A percentile compares a stretch with the other conserved stretches of the same genome.
Evolutionary conservation across 768 basidiomycete species (phyloP).

Genomic region (Butyriboletus loyo): DNA sequence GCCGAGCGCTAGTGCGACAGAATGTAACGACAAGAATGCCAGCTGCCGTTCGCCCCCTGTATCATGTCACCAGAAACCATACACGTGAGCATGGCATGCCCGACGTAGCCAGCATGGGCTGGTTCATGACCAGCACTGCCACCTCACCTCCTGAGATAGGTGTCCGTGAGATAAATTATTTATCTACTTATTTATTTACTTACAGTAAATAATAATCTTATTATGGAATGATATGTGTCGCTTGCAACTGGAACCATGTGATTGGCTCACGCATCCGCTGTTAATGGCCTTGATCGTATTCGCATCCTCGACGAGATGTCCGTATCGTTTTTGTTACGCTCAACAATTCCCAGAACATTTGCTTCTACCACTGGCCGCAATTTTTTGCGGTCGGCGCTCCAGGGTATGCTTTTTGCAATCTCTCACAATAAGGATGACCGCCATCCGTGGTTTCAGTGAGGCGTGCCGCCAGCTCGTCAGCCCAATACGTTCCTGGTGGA

Average conservation of each 20-base stretch:
- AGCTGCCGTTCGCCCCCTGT: too few relatives aligned
- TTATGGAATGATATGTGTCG: too few relatives aligned
- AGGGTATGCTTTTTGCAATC: constrained; percentile 32
- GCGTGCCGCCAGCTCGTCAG: constrained; percentile 35
- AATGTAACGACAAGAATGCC: too few relatives aligned
- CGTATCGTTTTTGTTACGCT: constrained; percentile 46
- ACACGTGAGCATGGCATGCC: constrained; percentile 52
- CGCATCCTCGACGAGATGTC: too few relatives aligned
- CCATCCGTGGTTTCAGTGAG: constrained; percentile 33
- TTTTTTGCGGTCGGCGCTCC: constrained; percentile 37
- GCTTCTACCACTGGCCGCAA: constrained; percentile 37
- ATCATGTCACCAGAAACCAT: constrained; percentile 61
- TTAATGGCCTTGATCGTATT: too few relatives aligned
- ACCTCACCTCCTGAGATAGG: constrained; percentile 50
- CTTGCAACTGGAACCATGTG: too few relatives aligned
- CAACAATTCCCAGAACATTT: constrained; percentile 44
- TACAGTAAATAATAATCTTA: too few relatives aligned
- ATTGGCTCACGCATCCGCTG: too few relatives aligned
- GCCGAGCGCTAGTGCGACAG: too few relatives aligned
- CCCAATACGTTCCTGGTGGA: constrained; percentile 63
- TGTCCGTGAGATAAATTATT: too few relatives aligned
- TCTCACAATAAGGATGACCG: not conserved
- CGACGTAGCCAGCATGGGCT: constrained; percentile 55
- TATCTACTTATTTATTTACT: too few relatives aligned
- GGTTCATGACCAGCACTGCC: constrained; percentile 61